phyloP scores from a whole-genome alignment of 352 stramenopile species.

The Pythium aquatile region DNA sequence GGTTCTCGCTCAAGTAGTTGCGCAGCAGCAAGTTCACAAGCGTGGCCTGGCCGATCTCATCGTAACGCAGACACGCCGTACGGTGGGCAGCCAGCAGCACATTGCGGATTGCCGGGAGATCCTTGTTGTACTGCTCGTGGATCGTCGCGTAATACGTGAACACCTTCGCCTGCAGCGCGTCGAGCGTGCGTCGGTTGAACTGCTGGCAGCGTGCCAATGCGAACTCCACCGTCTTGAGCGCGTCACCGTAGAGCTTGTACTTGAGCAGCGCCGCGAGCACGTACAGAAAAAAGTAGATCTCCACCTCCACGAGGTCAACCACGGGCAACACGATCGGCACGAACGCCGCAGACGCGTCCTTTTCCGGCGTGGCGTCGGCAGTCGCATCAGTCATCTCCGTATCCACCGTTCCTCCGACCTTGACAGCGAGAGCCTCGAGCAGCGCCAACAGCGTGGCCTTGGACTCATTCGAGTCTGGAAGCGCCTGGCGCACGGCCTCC shows the following conservation, averaged over 20 bases:
- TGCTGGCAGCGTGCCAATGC: slow-evolving; percentile 63
- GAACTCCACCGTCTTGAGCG: slow-evolving; percentile 50
- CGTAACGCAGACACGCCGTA: slow-evolving; percentile 85
- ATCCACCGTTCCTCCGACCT: slow-evolving; percentile 40
- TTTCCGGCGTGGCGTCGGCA: slow-evolving; percentile 24
- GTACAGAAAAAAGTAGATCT: slow-evolving; percentile 83
- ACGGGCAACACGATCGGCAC: slow-evolving; percentile 39
- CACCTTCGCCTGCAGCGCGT: slow-evolving; percentile 76
- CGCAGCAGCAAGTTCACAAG: slow-evolving; percentile 90
- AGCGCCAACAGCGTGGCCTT: slow-evolving; percentile 51
- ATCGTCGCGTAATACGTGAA: slow-evolving; percentile 78
- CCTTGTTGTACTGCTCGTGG: slow-evolving; percentile 62
- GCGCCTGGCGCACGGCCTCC: slow-evolving; percentile 53
- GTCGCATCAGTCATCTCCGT: slow-evolving; percentile 61
- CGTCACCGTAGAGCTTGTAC: slow-evolving; percentile 55
- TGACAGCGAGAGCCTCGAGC: slow-evolving; percentile 45
- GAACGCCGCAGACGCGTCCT: slow-evolving; percentile 19
- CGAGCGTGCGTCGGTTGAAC: slow-evolving; percentile 80
- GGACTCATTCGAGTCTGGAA: slow-evolving; percentile 65
- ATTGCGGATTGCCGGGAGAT: slow-evolving; percentile 59
- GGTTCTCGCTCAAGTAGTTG: slow-evolving; percentile 88
- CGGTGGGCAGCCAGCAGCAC: slow-evolving; percentile 80
- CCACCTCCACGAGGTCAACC: slow-evolving; percentile 81
- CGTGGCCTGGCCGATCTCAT: slow-evolving; percentile 90
- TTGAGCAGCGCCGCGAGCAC: slow-evolving; percentile 73